Base-by-base conservation (phyloP, 2,329 filamentous ascomycete genomes). In the Verticillium nubilum region DNA sequence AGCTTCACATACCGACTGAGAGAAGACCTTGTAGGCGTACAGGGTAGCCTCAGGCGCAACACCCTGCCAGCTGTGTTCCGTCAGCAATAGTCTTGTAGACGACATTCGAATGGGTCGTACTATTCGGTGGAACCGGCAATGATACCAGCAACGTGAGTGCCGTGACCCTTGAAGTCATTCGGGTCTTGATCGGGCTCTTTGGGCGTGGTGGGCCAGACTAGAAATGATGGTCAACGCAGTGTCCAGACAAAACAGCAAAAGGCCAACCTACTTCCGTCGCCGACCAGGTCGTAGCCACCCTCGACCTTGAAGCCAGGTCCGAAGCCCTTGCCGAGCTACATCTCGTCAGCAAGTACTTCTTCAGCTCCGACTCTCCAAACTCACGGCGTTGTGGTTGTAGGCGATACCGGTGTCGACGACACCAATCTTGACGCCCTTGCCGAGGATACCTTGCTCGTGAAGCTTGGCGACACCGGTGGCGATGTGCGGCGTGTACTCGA, bases 91-190 rank as follows among this genome's bases (percentile, higher is more conserved):
- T 23, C 19, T 12, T 47, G n/a, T n/a, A 12, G 19, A 10, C 5
- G 9, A 12, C 10, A 25, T 23, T 31, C 9, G 9, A 2, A 23
- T n/a, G 19, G n/a, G 3, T 47, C 42, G 42, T 47, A 59, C 57
- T 54, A 35, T 29, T 64, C 29, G 7, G 67, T 63, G 58, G 76
- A 72, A 12, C 78, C 78, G 37, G 74, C 78, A 54, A 81, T 75
- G 56, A 78, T 78, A 52, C 79, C 79, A 13, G 78, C 71, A 26
- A 77, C 73, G 60, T 78, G 76, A 0, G 78, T 80, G 5, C 78
- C 76, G 65, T 80, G 78, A 25, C 73, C 74, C 56, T 23, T 26
- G 19, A 25, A 35, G 31, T 56, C 54, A 5, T 33, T 35, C 7
- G 54, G 54, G 54, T 56, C 54, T 10, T 56, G 28, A 23, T 42